Evolutionary conservation across 2,329 filamentous ascomycete species (phyloP).

Genomic region (Fusarium clavum): DNA sequence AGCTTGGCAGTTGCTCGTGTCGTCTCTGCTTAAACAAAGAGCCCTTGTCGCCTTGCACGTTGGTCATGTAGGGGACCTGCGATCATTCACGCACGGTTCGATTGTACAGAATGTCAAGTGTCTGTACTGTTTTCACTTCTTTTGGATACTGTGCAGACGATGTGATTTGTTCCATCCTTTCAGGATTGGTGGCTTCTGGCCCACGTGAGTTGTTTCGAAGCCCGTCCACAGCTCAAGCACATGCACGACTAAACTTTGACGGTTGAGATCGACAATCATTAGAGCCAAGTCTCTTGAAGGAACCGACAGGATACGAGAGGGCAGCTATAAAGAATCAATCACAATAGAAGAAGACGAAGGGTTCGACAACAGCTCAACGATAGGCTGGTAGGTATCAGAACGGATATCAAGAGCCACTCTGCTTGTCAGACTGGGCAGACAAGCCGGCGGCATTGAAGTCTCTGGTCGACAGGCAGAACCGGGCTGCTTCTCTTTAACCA

Average conservation of each 20-base stretch:
- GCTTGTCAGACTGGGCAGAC: neutral
- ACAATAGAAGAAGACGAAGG: neutral
- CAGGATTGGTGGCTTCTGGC: constrained; percentile 22
- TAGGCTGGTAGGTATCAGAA: neutral
- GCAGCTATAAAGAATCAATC: neutral
- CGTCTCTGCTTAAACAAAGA: constrained; percentile 22
- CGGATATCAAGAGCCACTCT: constrained; percentile 5
- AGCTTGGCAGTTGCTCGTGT: constrained; percentile 28
- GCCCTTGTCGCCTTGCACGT: neutral
- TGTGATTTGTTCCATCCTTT: constrained; percentile 5
- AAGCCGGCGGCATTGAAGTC: neutral
- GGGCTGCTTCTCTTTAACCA: neutral
- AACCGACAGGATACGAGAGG: neutral
- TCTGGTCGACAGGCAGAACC: neutral
- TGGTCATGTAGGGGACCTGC: constrained; percentile 12
- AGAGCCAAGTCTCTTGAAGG: neutral
- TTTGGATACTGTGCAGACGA: constrained; percentile 18
- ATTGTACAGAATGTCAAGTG: neutral
- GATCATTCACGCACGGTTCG: constrained; percentile 12
- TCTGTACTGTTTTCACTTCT: neutral
- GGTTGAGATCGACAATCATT: constrained; percentile 9
- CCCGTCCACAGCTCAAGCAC: constrained; percentile 11
- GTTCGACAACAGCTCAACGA: neutral
- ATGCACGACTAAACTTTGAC: constrained; percentile 19
- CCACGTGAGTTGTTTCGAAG: constrained; percentile 35